Percentiles rank a stretch among this genome's conserved stretches.
Evolutionary conservation across 2,329 filamentous ascomycete genomes (phyloP).

Genomic region (Trichoderma cornu-damae): DNA sequence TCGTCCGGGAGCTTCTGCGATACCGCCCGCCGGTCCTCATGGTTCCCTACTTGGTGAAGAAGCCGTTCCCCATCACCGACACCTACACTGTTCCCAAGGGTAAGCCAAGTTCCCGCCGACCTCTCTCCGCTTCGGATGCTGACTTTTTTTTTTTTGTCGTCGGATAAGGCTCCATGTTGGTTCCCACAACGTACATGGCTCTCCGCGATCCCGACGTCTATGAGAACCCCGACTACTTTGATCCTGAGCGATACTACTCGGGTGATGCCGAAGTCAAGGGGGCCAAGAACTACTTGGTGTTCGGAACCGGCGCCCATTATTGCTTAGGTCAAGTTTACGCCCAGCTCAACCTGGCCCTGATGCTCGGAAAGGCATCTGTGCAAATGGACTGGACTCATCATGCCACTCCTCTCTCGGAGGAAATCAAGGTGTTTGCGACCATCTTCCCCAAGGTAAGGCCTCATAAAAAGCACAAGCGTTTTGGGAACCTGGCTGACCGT

Average conservation of each 20-base stretch:
- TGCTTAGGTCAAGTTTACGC: conserved; percentile 93
- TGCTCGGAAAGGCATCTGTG: conserved; percentile 86
- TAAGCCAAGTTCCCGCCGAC: conserved; percentile 30
- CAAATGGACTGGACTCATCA: conserved; percentile 87
- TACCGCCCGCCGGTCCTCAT: conserved; percentile 96
- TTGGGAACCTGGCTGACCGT: background rate
- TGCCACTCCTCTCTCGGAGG: conserved; percentile 75
- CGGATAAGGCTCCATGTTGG: conserved; percentile 74
- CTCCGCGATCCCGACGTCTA: conserved; percentile 92
- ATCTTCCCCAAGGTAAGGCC: conserved; percentile 87
- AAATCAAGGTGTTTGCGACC: conserved; percentile 97
- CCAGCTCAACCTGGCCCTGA: conserved; percentile 77
- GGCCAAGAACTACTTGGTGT: conserved; percentile 93
- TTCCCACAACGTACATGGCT: conserved; percentile 84
- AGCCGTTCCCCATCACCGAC: conserved; percentile 83
- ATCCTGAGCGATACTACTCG: conserved; percentile 85
- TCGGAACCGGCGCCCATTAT: conserved; percentile 93
- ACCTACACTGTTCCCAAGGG: conserved; percentile 89
- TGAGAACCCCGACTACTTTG: conserved; percentile 78
- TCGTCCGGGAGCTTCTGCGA: conserved; percentile 84
- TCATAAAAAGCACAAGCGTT: too few species aligned
- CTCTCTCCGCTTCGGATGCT: conserved; percentile 4
- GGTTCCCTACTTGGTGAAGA: conserved; percentile 94
- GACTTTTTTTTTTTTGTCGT: conserved; percentile 22
- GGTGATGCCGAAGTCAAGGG: conserved; percentile 82